phyloP scores from a whole-genome alignment of 345 rosid genomes.

The Linum trigynum region DNA sequence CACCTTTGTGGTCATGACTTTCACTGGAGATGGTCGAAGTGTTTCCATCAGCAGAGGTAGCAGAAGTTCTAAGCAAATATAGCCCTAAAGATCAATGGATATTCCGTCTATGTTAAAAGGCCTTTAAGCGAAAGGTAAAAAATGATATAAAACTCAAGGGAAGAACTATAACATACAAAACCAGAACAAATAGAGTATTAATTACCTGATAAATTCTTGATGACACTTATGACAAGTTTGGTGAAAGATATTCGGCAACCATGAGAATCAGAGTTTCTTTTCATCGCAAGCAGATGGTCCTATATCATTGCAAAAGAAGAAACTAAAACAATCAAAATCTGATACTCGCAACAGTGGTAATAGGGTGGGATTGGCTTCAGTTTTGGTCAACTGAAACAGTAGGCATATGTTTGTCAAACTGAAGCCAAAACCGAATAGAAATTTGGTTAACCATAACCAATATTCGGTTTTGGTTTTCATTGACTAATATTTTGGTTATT shows the following conservation, averaged over 20 bases:
- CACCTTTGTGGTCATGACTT: conserved; percentile 41
- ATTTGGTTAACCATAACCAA: too few relatives aligned
- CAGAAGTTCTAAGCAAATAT: conserved; percentile 28
- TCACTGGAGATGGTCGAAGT: conserved; percentile 28
- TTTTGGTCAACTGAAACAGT: too few relatives aligned
- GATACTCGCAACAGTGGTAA: too few relatives aligned
- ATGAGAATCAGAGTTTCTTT: conserved; percentile 32
- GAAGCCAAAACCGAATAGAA: too few relatives aligned
- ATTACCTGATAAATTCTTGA: conserved; percentile 77
- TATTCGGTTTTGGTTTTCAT: too few relatives aligned
- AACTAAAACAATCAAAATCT: not conserved
- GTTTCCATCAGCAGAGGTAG: conserved; percentile 20
- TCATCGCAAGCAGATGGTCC: conserved; percentile 84
- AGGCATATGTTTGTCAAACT: too few relatives aligned
- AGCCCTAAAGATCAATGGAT: conserved; percentile 37
- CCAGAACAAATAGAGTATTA: not conserved
- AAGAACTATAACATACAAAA: conserved; percentile 1
- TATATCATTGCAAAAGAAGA: conserved; percentile 19
- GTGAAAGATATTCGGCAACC: conserved; percentile 43
- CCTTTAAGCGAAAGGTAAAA: not conserved
- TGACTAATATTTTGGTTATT: too few relatives aligned
- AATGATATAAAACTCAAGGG: not conserved
- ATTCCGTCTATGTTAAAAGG: not conserved
- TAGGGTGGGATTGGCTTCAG: too few relatives aligned
- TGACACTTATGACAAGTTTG: conserved; percentile 42